phyloP scores from a whole-genome alignment of 1,284 basidiomycete genomes.

The Trametes hirsuta region DNA sequence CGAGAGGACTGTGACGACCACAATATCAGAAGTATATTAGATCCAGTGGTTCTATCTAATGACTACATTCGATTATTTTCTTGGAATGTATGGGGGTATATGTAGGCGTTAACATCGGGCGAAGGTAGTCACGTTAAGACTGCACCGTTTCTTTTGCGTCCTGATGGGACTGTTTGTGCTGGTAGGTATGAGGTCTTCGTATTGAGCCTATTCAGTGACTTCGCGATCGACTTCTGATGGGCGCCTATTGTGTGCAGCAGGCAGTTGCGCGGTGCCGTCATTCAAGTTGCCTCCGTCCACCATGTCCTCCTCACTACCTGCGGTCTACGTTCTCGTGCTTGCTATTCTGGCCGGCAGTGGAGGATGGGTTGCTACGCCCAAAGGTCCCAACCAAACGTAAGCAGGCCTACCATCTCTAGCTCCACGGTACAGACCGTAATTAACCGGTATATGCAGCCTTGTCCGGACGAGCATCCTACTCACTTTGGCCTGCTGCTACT shows the following conservation, averaged over 20 bases:
- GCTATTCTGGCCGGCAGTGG: slow-evolving; percentile 62
- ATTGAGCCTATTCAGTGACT: neutral
- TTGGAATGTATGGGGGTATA: no score
- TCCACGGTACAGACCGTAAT: neutral
- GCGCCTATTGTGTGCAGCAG: neutral
- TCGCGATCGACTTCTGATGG: neutral
- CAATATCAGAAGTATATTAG: slow-evolving; percentile 15
- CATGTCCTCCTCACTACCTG: slow-evolving; percentile 44
- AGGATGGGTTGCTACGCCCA: slow-evolving; percentile 71
- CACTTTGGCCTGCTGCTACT: slow-evolving; percentile 80
- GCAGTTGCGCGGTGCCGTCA: neutral
- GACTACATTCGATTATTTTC: no score
- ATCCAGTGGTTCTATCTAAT: slow-evolving; percentile 11
- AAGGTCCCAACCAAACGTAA: slow-evolving; percentile 88
- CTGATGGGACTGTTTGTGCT: no score
- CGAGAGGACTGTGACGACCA: slow-evolving; percentile 3
- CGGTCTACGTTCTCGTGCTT: slow-evolving; percentile 51
- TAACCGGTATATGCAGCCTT: slow-evolving; percentile 52
- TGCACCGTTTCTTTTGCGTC: no score
- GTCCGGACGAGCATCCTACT: slow-evolving; percentile 81
- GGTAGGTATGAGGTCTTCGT: no score
- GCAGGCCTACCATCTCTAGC: slow-evolving; percentile 28
- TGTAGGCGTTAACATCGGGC: no score
- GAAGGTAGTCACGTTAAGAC: no score
- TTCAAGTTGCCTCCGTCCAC: slow-evolving; percentile 8